Base-by-base conservation (phyloP, 1,139 yeast species). In the Hemisphaericaspora subhashii region DNA sequence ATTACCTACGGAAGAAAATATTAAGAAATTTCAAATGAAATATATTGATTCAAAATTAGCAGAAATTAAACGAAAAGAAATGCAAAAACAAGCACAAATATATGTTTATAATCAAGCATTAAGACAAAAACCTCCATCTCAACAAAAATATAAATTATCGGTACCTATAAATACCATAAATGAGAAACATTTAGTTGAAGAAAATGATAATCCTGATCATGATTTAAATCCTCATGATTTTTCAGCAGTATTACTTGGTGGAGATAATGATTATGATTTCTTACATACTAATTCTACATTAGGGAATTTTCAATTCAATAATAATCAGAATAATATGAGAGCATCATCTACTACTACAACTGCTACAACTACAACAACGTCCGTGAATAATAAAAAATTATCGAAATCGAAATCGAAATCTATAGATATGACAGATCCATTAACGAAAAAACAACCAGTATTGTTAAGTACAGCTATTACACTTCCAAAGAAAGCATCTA, bases 1-100 rank as follows among this genome's bases (percentile, higher is more conserved):
- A 26, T 57, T 76, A 21, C 81, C 81, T 2, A 57, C 66, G 1
- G 72, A 67, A 18, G 59, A 56, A 13, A 62, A 60, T 37, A 56
- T 65, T 17, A 41, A 51, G 12, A 48, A 52, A 38, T 54, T 65
- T 38, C 72, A 66, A 46, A 39, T 44, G 23, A 46, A 55, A 24
- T 60, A 56, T 41, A 42, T 65, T 28, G 45, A 43, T 20, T 45
- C 53, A 18, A 54, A 49, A 33, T 30, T 54, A 30, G 20, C 23
- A 2, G 31, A 38, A 34, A 21, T 25, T 4, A 38, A 18, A 22
- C n/a, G 16, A 4, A 22, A 22, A 16, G 16, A 24, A 10, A 22
- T 31, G 12, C 27, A 31, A 22, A 16, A 27, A 11, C 26, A 31
- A 20, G 27, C 27, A n/a, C 5, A 15, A 12, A 24, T 24, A 5